phyloP scores from a whole-genome alignment of 768 basidiomycete genomes.

The Lenzites betulinus region DNA sequence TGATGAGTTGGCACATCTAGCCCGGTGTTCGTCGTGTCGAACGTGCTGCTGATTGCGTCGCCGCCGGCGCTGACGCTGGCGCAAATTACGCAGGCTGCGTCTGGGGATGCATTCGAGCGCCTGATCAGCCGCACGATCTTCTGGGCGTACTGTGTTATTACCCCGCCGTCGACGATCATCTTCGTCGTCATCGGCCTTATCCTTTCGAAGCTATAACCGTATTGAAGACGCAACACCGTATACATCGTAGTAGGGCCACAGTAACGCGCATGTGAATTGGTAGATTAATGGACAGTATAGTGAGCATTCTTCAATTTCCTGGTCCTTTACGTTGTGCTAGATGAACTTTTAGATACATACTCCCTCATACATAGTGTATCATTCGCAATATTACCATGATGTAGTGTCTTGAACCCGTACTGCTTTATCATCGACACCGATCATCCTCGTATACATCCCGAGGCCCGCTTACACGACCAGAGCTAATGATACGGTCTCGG shows the following conservation, averaged over 20 bases:
- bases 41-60: constrained; percentile 78
- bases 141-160: constrained; percentile 88
- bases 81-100: constrained; percentile 82
- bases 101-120: constrained; percentile 87
- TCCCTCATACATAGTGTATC: not conserved
- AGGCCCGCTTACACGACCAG: no score
- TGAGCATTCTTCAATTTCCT: no score
- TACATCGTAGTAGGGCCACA: not conserved
- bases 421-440: no score
- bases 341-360: not conserved
- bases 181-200: constrained; percentile 77
- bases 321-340: not conserved
- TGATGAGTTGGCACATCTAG: constrained; percentile 38
- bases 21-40: constrained; percentile 85
- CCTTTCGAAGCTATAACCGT: constrained; percentile 51
- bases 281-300: no score
- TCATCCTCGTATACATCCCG: no score
- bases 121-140: constrained; percentile 90
- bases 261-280: no score
- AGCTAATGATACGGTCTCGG: no score
- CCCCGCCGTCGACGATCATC: constrained; percentile 79
- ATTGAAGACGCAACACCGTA: not conserved
- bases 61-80: constrained; percentile 79
- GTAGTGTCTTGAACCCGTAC: not conserved
- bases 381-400: not conserved